Evolutionary conservation across 2,329 filamentous ascomycete species (phyloP).

Genomic region (Colletotrichum sp.): DNA sequence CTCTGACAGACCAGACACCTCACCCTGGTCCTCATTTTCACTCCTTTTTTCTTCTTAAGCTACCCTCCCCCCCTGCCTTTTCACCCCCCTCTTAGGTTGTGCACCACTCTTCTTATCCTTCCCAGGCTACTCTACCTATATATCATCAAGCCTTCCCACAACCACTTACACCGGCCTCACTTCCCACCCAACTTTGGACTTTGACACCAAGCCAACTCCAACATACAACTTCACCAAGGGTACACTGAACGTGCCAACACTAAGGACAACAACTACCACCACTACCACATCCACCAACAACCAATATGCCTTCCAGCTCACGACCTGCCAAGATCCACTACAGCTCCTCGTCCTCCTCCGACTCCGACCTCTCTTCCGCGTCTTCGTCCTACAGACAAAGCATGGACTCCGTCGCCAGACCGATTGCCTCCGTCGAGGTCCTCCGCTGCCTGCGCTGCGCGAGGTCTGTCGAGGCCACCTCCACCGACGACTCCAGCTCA

Average conservation of each 20-base stretch:
- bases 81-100: background rate
- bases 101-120: background rate
- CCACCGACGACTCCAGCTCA: conserved; percentile 62
- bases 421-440: conserved; percentile 61
- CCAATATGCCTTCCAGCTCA: conserved; percentile 33
- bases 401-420: conserved; percentile 53
- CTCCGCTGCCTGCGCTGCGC: conserved; percentile 69
- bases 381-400: conserved; percentile 42
- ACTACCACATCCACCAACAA: background rate
- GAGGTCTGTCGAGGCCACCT: conserved; percentile 64
- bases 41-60: conserved; percentile 7
- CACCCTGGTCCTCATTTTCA: background rate
- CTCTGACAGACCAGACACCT: background rate
- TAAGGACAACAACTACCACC: background rate
- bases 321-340: conserved; percentile 41
- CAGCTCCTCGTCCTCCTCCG: conserved; percentile 45
- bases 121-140: conserved; percentile 12
- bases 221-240: background rate
- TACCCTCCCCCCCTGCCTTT: conserved; percentile 1
- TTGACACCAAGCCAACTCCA: background rate
- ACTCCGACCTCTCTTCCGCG: conserved; percentile 47
- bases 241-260: background rate
- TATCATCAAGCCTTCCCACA: conserved; percentile 19
- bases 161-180: background rate
- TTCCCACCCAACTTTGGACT: background rate